Evolutionary conservation across 305 asterid species (phyloP).

Genomic region (Fraxinus greggii): DNA sequence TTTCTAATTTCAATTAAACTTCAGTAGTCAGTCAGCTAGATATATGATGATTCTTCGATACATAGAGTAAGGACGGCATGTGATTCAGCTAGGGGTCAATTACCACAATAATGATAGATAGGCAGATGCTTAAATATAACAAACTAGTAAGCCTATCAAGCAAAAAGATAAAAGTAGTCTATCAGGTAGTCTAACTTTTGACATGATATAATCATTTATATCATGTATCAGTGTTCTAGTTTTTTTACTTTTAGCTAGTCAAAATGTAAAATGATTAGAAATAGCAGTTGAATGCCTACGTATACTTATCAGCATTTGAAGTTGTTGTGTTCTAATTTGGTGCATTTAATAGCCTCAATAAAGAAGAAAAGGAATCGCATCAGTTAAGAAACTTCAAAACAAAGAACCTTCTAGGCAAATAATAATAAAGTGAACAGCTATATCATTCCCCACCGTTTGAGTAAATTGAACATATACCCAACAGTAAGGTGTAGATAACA

Average conservation of each 20-base stretch:
- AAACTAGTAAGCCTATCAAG: background rate
- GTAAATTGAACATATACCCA: background rate
- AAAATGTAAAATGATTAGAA: background rate
- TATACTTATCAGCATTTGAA: background rate
- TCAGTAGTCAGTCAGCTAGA: conserved; percentile 26
- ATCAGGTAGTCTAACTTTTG: background rate
- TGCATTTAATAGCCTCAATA: background rate
- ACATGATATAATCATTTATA: background rate
- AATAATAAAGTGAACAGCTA: background rate
- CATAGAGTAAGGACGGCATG: background rate
- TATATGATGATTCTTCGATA: background rate
- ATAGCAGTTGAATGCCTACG: background rate
- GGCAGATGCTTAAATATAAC: conserved; percentile 2
- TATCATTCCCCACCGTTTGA: background rate
- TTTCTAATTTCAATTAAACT: conserved; percentile 46
- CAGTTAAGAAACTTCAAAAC: background rate
- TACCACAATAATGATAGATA: background rate
- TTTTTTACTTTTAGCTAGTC: background rate
- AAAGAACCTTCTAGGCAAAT: background rate
- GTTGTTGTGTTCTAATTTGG: background rate
- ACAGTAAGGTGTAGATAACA: background rate
- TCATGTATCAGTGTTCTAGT: background rate
- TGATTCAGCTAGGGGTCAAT: background rate
- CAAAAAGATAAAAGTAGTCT: background rate
- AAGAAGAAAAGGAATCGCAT: background rate